Base-by-base conservation (phyloP, 306 rosid genomes). In the Vicia faba region DNA sequence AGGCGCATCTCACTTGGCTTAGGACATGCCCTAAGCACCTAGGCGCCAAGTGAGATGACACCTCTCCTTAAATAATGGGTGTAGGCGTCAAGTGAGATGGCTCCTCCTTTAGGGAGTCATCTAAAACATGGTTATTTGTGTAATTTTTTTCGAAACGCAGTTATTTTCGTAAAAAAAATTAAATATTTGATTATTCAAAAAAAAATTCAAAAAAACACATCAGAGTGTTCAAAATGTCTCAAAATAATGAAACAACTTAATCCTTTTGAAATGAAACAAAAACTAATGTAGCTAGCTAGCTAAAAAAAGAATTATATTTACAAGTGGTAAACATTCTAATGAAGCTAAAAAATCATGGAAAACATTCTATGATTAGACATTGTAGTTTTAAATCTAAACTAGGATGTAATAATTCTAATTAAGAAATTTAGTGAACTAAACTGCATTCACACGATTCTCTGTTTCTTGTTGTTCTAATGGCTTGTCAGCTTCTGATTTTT, bases 401-500 rank as follows among this genome's bases (percentile, higher is more conserved):
- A 26, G 11, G 56, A 49, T 8, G 9, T 33, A 33, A 33, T 33
- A 7, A 33, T 33, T 33, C 38, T 33, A 6, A 33, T 33, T 7
- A 33, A 33, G 38, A 33, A 33, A 10, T 9, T 18, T 8, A 18
- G 57, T 50, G 57, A 0, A 50, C 29, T 54, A 55, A 55, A 55
- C 61, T 55, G 36, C 36, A 55, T 55, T 26, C 4, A 15, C 3
- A 55, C 18, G 70, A 71, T 59, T 49, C 23, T 66, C 78, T 65
- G 69, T 7, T 14, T 13, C 4, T 13, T 72, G 41, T 43, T 71
- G 77, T 29, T 71, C 39, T 19, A 12, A 44, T 29, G 71, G 11
- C 51, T 65, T 72, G 45, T 15, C 26, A 10, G 66, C 9, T 16
- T 51, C 46, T 38, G 64, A 40, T 61, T 14, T 53, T 43, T 43